phyloP scores from a whole-genome alignment of 2,329 filamentous ascomycete genomes.

The Tolypocladium sp. region DNA sequence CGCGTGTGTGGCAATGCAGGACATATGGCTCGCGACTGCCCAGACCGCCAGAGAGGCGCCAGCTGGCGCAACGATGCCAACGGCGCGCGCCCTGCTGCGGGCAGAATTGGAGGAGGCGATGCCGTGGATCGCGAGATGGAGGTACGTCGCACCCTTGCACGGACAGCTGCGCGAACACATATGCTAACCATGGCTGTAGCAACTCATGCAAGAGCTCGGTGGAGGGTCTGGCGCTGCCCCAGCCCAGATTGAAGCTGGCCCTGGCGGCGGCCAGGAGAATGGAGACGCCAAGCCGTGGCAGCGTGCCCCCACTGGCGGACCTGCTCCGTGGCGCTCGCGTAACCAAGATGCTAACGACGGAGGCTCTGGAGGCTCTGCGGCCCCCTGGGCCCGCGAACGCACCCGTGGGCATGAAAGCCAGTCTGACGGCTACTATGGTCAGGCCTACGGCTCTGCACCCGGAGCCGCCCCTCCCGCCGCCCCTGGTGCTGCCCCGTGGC shows the following conservation, averaged over 20 bases:
- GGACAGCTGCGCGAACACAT: background rate
- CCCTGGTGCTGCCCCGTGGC: slow-evolving; percentile 37
- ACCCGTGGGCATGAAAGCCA: slow-evolving; percentile 35
- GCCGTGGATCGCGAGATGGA: slow-evolving; percentile 91
- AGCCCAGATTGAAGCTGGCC: slow-evolving; percentile 79
- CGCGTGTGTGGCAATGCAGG: slow-evolving; percentile 96
- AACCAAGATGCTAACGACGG: slow-evolving; percentile 41
- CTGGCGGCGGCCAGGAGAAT: slow-evolving; percentile 45
- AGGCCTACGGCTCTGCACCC: slow-evolving; percentile 4
- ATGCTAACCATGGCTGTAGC: slow-evolving; percentile 44
- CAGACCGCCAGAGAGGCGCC: slow-evolving; percentile 80
- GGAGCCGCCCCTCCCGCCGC: slow-evolving; percentile 10
- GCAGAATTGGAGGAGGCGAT: slow-evolving; percentile 67
- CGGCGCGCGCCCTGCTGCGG: slow-evolving; percentile 44
- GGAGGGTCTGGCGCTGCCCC: slow-evolving; percentile 60
- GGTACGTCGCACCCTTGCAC: slow-evolving; percentile 42
- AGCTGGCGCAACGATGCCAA: slow-evolving; percentile 78
- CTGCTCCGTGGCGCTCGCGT: slow-evolving; percentile 68
- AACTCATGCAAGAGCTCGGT: slow-evolving; percentile 96
- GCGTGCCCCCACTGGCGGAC: slow-evolving; percentile 71
- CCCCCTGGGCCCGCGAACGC: slow-evolving; percentile 56
- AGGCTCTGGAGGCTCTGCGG: slow-evolving; percentile 34
- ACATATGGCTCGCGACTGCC: slow-evolving; percentile 97
- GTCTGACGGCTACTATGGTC: slow-evolving; percentile 14
- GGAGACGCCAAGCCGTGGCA: slow-evolving; percentile 78